Evolutionary conservation across 1,284 basidiomycete species (phyloP).

Genomic region (Rhodotorula glutinis): DNA sequence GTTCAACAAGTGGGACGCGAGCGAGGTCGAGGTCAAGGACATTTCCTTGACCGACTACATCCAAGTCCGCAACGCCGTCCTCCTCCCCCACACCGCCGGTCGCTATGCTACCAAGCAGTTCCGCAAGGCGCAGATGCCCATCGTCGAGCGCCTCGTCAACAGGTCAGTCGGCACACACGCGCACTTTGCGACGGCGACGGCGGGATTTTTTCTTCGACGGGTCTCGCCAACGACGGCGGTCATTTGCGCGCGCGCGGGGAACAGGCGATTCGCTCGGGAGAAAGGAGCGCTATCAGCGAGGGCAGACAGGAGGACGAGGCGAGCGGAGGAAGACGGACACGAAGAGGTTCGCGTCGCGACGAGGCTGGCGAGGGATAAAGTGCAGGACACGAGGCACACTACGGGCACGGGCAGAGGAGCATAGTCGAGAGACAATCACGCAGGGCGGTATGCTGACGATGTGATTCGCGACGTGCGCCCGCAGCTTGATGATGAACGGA

Average conservation of each 20-base stretch:
- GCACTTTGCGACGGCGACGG: no score
- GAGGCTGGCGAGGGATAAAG: no score
- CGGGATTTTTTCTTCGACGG: no score
- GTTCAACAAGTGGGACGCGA: slow-evolving; percentile 94
- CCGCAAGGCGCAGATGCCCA: slow-evolving; percentile 99
- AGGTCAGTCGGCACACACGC: slow-evolving; percentile 58
- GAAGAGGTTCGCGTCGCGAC: background rate
- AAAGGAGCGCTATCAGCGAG: no score
- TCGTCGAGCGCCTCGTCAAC: slow-evolving; percentile 98
- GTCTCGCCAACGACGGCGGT: background rate
- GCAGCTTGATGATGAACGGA: slow-evolving; percentile 98
- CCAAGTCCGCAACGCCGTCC: slow-evolving; percentile 78
- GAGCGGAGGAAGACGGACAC: no score
- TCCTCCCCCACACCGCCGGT: slow-evolving; percentile 78
- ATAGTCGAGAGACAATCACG: no score
- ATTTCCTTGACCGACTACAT: slow-evolving; percentile 99
- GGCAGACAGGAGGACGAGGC: no score
- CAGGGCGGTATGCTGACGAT: background rate
- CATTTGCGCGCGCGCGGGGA: no score
- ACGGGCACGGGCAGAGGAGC: no score
- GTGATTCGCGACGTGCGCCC: background rate
- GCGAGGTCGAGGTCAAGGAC: slow-evolving; percentile 91
- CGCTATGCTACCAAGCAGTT: slow-evolving; percentile 99
- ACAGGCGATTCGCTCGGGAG: no score
- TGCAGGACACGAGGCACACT: no score